Percentiles rank a stretch among this genome's conserved stretches.
These are phyloP conservation scores for Trichoderma brevicompactum DNA, from an alignment of 2,329 filamentous ascomycete genomes.

Conservation along the genomic window DNA sequence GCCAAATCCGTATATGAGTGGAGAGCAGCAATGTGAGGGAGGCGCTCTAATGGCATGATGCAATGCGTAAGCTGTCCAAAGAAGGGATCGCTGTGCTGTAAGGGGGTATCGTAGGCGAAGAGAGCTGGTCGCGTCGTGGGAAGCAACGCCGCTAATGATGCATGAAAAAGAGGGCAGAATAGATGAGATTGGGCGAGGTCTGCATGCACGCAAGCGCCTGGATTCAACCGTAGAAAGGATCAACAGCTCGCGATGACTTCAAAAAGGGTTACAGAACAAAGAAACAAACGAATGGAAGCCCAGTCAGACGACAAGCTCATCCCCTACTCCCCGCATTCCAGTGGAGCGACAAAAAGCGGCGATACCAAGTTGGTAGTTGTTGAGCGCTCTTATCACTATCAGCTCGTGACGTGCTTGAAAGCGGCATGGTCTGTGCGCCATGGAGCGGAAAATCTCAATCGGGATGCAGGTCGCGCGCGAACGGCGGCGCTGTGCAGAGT, in stretches of 20 bases:
- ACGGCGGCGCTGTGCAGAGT: background rate
- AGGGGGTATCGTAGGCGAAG: no score
- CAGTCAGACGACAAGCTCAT: constrained; percentile 20
- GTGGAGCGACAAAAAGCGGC: constrained; percentile 37
- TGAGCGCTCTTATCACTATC: constrained; percentile 25
- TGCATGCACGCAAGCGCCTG: background rate
- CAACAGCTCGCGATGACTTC: constrained; percentile 6
- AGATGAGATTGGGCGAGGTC: background rate
- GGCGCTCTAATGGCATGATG: constrained; percentile 34
- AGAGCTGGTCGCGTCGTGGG: background rate
- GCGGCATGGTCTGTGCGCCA: constrained; percentile 26
- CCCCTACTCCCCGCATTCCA: constrained; percentile 26
- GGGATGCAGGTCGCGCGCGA: constrained; percentile 27
- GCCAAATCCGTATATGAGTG: constrained; percentile 58
- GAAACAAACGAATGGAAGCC: constrained; percentile 5
- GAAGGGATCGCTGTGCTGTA: background rate
- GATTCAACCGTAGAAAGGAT: constrained; percentile 2
- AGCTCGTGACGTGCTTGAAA: constrained; percentile 24
- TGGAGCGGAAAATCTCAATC: constrained; percentile 36
- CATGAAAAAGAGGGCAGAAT: background rate
- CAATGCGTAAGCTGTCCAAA: background rate
- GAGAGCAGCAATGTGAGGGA: constrained; percentile 65
- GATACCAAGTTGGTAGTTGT: constrained; percentile 30
- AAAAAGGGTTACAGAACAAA: background rate
- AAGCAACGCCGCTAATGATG: background rate